These are phyloP conservation scores for Pisolithus microcarpus DNA, from an alignment of 768 basidiomycete genomes.

Conservation along the genomic window DNA sequence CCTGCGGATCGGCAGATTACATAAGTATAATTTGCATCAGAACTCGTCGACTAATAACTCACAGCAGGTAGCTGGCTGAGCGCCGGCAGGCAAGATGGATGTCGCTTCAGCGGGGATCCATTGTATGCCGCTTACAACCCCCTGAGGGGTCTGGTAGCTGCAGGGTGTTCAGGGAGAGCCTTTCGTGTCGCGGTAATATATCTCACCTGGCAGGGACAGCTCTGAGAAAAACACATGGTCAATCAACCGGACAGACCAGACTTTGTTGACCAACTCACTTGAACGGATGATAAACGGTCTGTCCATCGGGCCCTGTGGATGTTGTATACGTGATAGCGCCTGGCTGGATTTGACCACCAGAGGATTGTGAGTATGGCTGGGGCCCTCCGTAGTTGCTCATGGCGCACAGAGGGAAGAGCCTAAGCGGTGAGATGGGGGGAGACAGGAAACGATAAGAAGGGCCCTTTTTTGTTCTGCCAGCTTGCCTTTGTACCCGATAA, in stretches of 20 bases:
- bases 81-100: constrained; percentile 50
- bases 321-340: constrained; percentile 74
- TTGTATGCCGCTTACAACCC: constrained; percentile 57
- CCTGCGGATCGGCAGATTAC: constrained; percentile 29
- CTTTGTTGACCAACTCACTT: constrained; percentile 39
- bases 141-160: constrained; percentile 68
- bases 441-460: constrained; percentile 7
- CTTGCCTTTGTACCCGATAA: neutral
- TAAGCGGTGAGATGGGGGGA: neutral
- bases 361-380: constrained; percentile 24
- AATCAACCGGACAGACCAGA: constrained; percentile 4
- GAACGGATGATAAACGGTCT: constrained; percentile 63
- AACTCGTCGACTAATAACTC: constrained; percentile 17
- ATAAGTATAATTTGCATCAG: constrained; percentile 1
- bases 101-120: constrained; percentile 67
- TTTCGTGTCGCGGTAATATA: neutral
- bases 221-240: constrained; percentile 32
- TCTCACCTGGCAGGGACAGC: constrained; percentile 68
- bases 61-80: constrained; percentile 54
- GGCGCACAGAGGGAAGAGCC: constrained; percentile 9
- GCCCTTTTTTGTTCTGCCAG: constrained; percentile 7
- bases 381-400: constrained; percentile 22
- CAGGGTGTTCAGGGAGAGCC: constrained; percentile 7
- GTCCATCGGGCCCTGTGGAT: constrained; percentile 53
- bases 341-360: constrained; percentile 44